These are phyloP conservation scores for Penicillium sp. DNA, from an alignment of 2,329 filamentous ascomycete species.

Conservation along the genomic window DNA sequence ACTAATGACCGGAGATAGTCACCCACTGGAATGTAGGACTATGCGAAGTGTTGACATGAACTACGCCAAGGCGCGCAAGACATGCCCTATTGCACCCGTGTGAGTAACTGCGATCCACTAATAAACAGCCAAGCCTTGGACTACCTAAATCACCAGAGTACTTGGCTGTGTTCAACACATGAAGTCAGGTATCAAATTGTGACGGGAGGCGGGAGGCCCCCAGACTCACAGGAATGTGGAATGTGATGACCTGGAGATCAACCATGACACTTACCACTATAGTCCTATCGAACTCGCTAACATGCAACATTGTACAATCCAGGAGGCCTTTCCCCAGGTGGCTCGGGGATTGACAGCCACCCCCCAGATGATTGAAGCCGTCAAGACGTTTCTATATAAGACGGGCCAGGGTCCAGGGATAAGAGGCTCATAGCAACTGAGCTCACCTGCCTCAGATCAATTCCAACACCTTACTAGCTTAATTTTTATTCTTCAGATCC, in stretches of 20 bases:
- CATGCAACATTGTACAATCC: conserved; percentile 9
- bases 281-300: neutral
- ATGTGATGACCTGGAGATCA: conserved; percentile 12
- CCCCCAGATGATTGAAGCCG: neutral
- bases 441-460: neutral
- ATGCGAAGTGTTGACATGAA: neutral
- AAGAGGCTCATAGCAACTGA: neutral
- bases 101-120: neutral
- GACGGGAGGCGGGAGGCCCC: neutral
- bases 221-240: conserved; percentile 14
- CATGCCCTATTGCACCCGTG: neutral
- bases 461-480: neutral
- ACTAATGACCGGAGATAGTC: neutral
- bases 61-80: neutral
- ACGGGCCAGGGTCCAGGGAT: neutral
- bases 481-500: neutral
- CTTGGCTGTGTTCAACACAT: neutral
- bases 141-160: neutral
- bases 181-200: neutral
- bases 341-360: neutral
- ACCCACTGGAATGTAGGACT: neutral
- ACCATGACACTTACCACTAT: neutral
- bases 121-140: too few species aligned
- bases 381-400: conserved; percentile 5
- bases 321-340: conserved; percentile 1